Evolutionary conservation across 306 rosid species (phyloP).

Genomic region (Cercis canadensis): DNA sequence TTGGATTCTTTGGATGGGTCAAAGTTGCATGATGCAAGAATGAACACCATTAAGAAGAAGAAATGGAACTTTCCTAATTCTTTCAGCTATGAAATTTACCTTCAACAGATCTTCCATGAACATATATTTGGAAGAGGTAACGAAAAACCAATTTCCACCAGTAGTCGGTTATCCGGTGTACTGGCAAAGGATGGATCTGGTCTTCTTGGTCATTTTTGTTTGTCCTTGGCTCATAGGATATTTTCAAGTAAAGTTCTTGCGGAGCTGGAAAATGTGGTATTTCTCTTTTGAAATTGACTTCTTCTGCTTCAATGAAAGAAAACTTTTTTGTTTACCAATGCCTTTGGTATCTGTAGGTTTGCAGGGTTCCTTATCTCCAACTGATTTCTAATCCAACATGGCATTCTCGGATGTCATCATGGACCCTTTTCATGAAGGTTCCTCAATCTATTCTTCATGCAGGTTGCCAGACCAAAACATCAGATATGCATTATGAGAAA

Average conservation of each 20-base stretch:
- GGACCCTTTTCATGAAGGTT: slow-evolving; percentile 83
- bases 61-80: slow-evolving; percentile 58
- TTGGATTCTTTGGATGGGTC: slow-evolving; percentile 77
- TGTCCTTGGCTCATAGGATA: slow-evolving; percentile 83
- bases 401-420: slow-evolving; percentile 87
- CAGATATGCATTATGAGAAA: slow-evolving; percentile 46
- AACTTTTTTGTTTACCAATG: slow-evolving; percentile 30
- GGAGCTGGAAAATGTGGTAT: slow-evolving; percentile 89
- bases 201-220: slow-evolving; percentile 87
- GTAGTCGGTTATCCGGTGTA: slow-evolving; percentile 50
- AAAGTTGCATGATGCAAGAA: slow-evolving; percentile 60
- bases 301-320: slow-evolving; percentile 25
- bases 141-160: slow-evolving; percentile 54
- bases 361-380: slow-evolving; percentile 78
- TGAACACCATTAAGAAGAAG: slow-evolving; percentile 51
- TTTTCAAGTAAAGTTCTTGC: slow-evolving; percentile 81
- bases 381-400: slow-evolving; percentile 82
- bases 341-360: slow-evolving; percentile 56
- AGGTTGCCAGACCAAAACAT: slow-evolving; percentile 48
- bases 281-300: slow-evolving; percentile 27
- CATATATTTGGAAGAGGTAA: slow-evolving; percentile 71
- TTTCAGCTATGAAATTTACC: slow-evolving; percentile 76
- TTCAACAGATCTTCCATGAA: slow-evolving; percentile 84
- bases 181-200: slow-evolving; percentile 69
- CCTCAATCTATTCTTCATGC: slow-evolving; percentile 68